A percentile compares a stretch with the other conserved stretches of the same genome.
Evolutionary conservation across 768 basidiomycete genomes (phyloP).

Genomic region (Daedalea quercina): DNA sequence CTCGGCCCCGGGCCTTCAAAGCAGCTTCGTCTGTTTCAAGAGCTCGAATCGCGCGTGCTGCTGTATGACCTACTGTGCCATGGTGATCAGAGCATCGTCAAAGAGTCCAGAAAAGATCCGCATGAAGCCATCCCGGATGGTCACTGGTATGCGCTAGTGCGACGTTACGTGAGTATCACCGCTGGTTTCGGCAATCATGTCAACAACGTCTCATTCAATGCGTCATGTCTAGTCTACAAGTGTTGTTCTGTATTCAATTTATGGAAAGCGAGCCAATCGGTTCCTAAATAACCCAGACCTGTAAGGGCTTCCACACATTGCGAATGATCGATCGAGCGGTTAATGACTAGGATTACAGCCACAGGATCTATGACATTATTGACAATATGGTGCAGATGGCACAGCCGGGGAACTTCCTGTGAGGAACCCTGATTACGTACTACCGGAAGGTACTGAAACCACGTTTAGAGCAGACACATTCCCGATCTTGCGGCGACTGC

Average conservation of each 20-base stretch:
- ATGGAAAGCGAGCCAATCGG: conserved; percentile 2
- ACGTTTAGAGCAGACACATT: conserved; percentile 14
- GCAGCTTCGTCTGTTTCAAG: conserved; percentile 17
- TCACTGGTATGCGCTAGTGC: conserved; percentile 25
- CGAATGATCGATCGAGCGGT: not conserved
- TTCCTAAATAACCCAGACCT: not conserved
- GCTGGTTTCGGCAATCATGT: not conserved
- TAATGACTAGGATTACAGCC: not conserved
- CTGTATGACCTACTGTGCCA: conserved; percentile 19
- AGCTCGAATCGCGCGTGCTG: conserved; percentile 22
- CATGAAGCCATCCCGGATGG: conserved; percentile 8
- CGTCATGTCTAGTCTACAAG: not conserved
- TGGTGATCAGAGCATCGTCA: conserved; percentile 5
- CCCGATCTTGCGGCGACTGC: conserved; percentile 21
- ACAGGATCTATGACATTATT: conserved; percentile 22
- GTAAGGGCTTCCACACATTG: not conserved
- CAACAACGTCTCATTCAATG: not conserved
- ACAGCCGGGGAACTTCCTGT: conserved; percentile 24
- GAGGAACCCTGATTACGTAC: not conserved
- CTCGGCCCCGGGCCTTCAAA: conserved; percentile 23
- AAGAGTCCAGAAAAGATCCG: not conserved
- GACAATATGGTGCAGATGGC: conserved; percentile 18
- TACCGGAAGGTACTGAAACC: not conserved
- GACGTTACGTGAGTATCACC: conserved; percentile 20
- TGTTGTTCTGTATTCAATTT: not conserved